phyloP scores from a whole-genome alignment of 768 basidiomycete species.

The Boletus reticulatus region DNA sequence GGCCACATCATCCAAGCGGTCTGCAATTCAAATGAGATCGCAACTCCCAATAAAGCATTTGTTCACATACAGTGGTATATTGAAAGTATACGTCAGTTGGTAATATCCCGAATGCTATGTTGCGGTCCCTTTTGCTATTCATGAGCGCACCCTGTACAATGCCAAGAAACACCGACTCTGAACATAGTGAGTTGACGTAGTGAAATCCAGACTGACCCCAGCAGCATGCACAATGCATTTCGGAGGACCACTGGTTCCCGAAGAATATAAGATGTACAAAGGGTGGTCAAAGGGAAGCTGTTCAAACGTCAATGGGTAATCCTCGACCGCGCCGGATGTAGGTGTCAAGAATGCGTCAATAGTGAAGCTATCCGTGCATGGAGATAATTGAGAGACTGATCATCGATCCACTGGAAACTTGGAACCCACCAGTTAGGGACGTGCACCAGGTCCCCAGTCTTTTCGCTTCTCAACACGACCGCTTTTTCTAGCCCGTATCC shows the following conservation, averaged over 20 bases:
- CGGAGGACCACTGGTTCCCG: constrained; percentile 83
- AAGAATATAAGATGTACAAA: constrained; percentile 80
- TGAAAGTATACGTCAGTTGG: constrained; percentile 65
- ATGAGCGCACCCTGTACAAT: constrained; percentile 64
- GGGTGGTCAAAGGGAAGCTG: constrained; percentile 79
- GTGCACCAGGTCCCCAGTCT: constrained; percentile 40
- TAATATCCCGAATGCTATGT: constrained; percentile 39
- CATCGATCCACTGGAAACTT: neutral
- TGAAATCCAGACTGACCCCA: constrained; percentile 47
- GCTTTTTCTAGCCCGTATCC: constrained; percentile 48
- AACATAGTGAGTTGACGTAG: neutral
- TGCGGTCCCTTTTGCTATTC: constrained; percentile 62
- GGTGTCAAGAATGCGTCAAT: constrained; percentile 52
- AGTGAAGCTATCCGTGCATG: constrained; percentile 19
- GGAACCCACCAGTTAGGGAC: constrained; percentile 21
- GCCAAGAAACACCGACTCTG: neutral
- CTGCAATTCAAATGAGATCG: constrained; percentile 31
- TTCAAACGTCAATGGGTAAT: constrained; percentile 56
- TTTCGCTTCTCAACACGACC: constrained; percentile 58
- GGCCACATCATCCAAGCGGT: constrained; percentile 87
- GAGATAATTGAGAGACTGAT: neutral
- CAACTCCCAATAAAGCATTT: neutral
- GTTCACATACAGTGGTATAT: constrained; percentile 58
- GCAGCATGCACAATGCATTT: constrained; percentile 82
- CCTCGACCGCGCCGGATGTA: constrained; percentile 38